A percentile compares a stretch with the other conserved stretches of the same genome.
Evolutionary conservation across 768 basidiomycete genomes (phyloP).

Genomic region (Macrolepiota dolichaula): DNA sequence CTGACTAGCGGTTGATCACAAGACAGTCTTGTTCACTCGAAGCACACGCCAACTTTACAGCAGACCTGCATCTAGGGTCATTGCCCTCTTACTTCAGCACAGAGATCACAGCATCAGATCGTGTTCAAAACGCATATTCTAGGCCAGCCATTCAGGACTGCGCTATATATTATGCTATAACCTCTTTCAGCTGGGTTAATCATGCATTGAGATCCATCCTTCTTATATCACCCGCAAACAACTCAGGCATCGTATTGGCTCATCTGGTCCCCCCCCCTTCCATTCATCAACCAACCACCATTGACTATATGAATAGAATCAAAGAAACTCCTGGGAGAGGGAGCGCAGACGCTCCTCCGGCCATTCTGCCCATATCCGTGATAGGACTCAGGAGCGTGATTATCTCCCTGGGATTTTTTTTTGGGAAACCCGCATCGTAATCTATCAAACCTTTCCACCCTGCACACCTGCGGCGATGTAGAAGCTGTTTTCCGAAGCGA

Average conservation of each 20-base stretch:
- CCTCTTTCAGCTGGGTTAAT: neutral
- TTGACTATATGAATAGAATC: constrained; percentile 2
- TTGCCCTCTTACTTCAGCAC: neutral
- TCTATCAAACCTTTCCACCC: constrained; percentile 3
- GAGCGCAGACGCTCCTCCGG: neutral
- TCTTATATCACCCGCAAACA: neutral
- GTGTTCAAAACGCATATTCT: neutral
- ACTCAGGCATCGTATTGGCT: neutral
- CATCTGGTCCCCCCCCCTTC: neutral
- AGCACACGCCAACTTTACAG: too few relatives aligned
- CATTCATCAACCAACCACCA: neutral
- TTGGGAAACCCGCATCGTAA: neutral
- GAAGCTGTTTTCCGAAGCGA: neutral
- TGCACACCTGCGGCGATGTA: neutral
- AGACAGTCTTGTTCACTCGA: too few relatives aligned
- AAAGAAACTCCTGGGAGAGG: neutral
- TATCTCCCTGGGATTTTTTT: constrained; percentile 1
- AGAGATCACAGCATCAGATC: neutral
- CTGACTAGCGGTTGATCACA: too few relatives aligned
- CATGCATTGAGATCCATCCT: neutral
- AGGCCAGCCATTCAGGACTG: neutral
- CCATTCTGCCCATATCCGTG: constrained; percentile 5
- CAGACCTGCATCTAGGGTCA: neutral
- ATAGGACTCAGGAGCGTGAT: constrained; percentile 7
- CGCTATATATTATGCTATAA: neutral